phyloP scores from a whole-genome alignment of 306 rosid species.

The Glycyrrhiza uralensis region DNA sequence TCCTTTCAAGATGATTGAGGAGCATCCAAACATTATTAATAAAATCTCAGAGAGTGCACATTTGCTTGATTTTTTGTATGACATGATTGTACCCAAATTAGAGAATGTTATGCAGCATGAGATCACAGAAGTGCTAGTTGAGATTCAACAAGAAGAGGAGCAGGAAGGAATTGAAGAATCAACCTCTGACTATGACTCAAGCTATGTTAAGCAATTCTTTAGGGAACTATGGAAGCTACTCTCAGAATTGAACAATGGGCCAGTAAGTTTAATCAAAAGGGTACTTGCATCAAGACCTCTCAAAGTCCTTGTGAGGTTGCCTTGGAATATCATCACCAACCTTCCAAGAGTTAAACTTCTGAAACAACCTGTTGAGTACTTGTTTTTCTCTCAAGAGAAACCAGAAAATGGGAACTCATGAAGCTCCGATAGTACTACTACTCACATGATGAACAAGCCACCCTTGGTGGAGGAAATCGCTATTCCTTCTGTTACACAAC shows the following conservation, averaged over 20 bases:
- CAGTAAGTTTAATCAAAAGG: slow-evolving; percentile 39
- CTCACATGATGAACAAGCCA: slow-evolving; percentile 34
- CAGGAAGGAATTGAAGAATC: slow-evolving; percentile 12
- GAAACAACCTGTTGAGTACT: background rate
- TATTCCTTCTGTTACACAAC: slow-evolving; percentile 58
- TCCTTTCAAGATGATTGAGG: no score
- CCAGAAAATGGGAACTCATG: slow-evolving; percentile 13
- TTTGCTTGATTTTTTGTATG: slow-evolving; percentile 57
- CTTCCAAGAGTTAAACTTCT: background rate
- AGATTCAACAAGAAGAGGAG: slow-evolving; percentile 11
- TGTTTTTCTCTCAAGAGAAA: background rate
- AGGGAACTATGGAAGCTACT: slow-evolving; percentile 39
- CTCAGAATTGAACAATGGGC: slow-evolving; percentile 50
- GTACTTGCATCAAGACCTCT: slow-evolving; percentile 44
- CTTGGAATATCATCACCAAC: slow-evolving; percentile 51
- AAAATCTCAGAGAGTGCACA: slow-evolving; percentile 44
- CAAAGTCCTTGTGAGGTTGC: slow-evolving; percentile 39
- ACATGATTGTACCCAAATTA: slow-evolving; percentile 42
- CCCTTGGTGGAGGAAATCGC: slow-evolving; percentile 67
- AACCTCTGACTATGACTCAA: background rate
- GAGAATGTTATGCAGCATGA: slow-evolving; percentile 15
- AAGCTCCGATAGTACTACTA: background rate
- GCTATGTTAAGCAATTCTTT: slow-evolving; percentile 28
- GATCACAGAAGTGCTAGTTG: background rate
- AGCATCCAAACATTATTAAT: no score